Evolutionary conservation across 768 basidiomycete species (phyloP).

Genomic region (Pisolithus marmoratus): DNA sequence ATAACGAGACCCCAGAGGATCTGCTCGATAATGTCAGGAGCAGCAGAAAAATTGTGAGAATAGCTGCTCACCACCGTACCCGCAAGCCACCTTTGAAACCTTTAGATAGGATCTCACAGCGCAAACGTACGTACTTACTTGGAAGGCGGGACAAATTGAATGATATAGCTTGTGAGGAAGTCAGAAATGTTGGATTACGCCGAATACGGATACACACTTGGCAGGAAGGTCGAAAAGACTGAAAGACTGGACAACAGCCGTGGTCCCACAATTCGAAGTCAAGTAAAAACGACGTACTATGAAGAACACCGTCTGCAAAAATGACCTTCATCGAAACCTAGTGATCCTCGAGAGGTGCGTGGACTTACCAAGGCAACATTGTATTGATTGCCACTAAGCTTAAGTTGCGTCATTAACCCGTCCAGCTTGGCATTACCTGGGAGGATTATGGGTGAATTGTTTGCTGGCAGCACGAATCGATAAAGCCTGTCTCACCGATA

Average conservation of each 20-base stretch:
- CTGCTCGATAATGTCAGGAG: constrained; percentile 24
- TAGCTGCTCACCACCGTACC: constrained; percentile 47
- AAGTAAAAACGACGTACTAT: constrained; percentile 38
- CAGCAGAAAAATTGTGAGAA: not conserved
- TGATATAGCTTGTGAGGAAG: constrained; percentile 24
- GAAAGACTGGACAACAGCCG: not conserved
- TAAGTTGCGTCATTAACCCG: constrained; percentile 49
- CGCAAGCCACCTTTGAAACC: constrained; percentile 49
- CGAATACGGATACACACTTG: not conserved
- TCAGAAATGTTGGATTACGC: not conserved
- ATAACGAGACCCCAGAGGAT: constrained; percentile 60
- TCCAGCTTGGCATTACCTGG: constrained; percentile 57
- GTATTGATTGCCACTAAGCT: constrained; percentile 51
- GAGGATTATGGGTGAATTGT: not conserved
- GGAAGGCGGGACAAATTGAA: constrained; percentile 62
- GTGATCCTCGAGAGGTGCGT: constrained; percentile 1
- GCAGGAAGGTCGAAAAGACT: not conserved
- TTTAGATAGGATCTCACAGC: not conserved
- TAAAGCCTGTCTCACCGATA: not conserved
- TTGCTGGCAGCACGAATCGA: not conserved
- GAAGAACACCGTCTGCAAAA: constrained; percentile 55
- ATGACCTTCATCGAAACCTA: not conserved
- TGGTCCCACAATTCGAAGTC: not conserved
- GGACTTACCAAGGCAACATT: constrained; percentile 55
- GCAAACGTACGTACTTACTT: constrained; percentile 29